Percentiles rank a stretch among this genome's conserved stretches.
These are phyloP conservation scores for Ustilago loliicola DNA, from an alignment of 1,284 basidiomycete genomes.

Conservation along the genomic window DNA sequence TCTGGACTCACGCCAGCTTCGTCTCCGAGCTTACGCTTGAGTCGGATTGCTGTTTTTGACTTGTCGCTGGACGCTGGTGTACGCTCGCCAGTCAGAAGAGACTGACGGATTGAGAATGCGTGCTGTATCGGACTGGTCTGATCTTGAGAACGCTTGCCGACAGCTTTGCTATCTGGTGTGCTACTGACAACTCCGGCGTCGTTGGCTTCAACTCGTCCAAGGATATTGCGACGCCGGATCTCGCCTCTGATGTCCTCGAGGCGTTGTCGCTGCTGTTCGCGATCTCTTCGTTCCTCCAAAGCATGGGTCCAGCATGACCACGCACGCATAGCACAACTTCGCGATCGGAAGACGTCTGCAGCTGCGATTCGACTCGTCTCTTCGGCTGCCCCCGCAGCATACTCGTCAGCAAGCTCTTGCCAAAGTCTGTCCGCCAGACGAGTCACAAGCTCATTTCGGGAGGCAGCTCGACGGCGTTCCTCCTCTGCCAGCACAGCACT, in stretches of 20 bases:
- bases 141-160: not conserved
- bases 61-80: not conserved
- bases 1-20: conserved; percentile 1
- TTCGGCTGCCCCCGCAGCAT: conserved; percentile 14
- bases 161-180: not conserved
- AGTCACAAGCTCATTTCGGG: conserved; percentile 22
- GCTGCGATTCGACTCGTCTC: conserved; percentile 21
- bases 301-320: conserved; percentile 30
- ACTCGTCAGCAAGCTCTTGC: conserved; percentile 24
- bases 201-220: conserved; percentile 23
- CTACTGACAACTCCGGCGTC: not conserved
- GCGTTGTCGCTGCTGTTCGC: conserved; percentile 23
- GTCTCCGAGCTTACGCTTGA: conserved; percentile 32
- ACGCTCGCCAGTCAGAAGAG: conserved; percentile 35
- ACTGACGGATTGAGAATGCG: conserved; percentile 32
- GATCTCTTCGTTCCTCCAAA: conserved; percentile 29
- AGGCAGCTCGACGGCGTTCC: conserved; percentile 24
- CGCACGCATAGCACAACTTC: conserved; percentile 18
- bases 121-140: conserved; percentile 18
- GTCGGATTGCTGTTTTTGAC: not conserved
- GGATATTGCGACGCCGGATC: conserved; percentile 29
- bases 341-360: conserved; percentile 23
- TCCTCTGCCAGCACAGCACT: conserved; percentile 25
- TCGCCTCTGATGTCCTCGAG: conserved; percentile 31
- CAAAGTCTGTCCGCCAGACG: conserved; percentile 25